These are phyloP conservation scores for Rosa lucieae DNA, from an alignment of 306 rosid genomes.

Conservation along the genomic window DNA sequence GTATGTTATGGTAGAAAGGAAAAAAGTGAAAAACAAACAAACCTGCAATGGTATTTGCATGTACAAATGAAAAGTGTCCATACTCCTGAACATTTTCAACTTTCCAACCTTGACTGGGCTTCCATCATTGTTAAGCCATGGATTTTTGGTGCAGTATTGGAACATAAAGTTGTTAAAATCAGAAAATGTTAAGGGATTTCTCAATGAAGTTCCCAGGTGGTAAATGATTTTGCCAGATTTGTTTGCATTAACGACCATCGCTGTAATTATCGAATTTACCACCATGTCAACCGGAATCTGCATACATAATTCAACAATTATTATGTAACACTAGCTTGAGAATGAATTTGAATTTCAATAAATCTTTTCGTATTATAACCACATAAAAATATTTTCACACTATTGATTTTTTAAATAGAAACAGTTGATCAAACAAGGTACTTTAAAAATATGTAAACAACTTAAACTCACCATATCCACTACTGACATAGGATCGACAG, in stretches of 20 bases:
- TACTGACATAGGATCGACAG: constrained; percentile 30
- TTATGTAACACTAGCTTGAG: too few relatives aligned
- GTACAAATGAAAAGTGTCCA: constrained; percentile 22
- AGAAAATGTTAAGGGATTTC: constrained; percentile 30
- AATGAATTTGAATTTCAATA: too few relatives aligned
- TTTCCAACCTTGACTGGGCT: constrained; percentile 20
- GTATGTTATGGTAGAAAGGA: too few relatives aligned
- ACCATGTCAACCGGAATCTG: constrained; percentile 59
- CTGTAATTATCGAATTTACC: constrained; percentile 36
- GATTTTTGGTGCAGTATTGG: constrained; percentile 25
- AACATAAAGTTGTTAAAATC: neutral
- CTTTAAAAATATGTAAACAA: too few relatives aligned
- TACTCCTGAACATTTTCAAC: neutral
- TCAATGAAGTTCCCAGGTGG: constrained; percentile 41
- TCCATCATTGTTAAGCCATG: constrained; percentile 23
- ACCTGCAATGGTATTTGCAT: constrained; percentile 41
- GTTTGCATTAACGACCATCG: constrained; percentile 33
- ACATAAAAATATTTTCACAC: too few relatives aligned
- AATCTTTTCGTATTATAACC: too few relatives aligned
- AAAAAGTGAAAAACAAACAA: neutral
- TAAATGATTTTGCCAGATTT: constrained; percentile 24
- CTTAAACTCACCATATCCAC: constrained; percentile 38
- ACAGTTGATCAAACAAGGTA: too few relatives aligned
- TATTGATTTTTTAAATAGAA: too few relatives aligned
- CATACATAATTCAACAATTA: neutral